phyloP scores from a whole-genome alignment of 2,329 filamentous ascomycete species.

The Xylariales sp. region DNA sequence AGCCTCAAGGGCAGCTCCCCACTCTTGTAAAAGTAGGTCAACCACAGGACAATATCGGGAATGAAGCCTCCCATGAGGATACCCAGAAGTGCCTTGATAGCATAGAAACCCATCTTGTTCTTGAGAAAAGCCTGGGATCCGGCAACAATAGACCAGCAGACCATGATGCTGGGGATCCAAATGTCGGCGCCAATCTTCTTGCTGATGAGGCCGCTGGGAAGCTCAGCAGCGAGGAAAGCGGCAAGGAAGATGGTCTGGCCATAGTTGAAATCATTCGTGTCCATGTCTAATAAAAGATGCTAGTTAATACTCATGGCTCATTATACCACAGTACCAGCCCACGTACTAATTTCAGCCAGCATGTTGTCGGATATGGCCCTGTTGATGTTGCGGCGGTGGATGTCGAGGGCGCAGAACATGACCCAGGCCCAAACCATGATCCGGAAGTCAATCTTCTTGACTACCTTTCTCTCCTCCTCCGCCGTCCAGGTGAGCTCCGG shows the following conservation, averaged over 20 bases:
- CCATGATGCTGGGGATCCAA: slow-evolving; percentile 44
- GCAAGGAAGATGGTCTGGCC: slow-evolving; percentile 45
- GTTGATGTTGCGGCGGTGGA: slow-evolving; percentile 24
- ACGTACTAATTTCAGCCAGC: slow-evolving; percentile 31
- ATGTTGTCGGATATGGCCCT: slow-evolving; percentile 25
- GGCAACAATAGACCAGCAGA: slow-evolving; percentile 28
- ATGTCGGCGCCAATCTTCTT: slow-evolving; percentile 46
- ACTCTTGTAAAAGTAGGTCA: slow-evolving; percentile 73
- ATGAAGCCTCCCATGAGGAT: slow-evolving; percentile 58
- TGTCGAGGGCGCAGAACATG: slow-evolving; percentile 19
- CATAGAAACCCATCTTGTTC: slow-evolving; percentile 23
- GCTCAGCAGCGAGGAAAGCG: slow-evolving; percentile 45
- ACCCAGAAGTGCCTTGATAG: slow-evolving; percentile 32
- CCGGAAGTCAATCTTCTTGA: slow-evolving; percentile 41
- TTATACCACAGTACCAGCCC: too few relatives aligned
- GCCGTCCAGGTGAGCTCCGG: slow-evolving; percentile 51
- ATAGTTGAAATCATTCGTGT: slow-evolving; percentile 39
- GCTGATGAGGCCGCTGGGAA: slow-evolving; percentile 48
- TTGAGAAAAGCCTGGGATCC: slow-evolving; percentile 26
- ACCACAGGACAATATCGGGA: slow-evolving; percentile 60
- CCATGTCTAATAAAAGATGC: slow-evolving; percentile 19
- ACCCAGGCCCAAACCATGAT: slow-evolving; percentile 26
- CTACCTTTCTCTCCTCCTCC: slow-evolving; percentile 50
- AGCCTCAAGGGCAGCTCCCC: slow-evolving; percentile 64
- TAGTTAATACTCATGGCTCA: background rate